phyloP scores from a whole-genome alignment of 2,329 filamentous ascomycete species.

The Paraphaeosphaeria sporulosa region DNA sequence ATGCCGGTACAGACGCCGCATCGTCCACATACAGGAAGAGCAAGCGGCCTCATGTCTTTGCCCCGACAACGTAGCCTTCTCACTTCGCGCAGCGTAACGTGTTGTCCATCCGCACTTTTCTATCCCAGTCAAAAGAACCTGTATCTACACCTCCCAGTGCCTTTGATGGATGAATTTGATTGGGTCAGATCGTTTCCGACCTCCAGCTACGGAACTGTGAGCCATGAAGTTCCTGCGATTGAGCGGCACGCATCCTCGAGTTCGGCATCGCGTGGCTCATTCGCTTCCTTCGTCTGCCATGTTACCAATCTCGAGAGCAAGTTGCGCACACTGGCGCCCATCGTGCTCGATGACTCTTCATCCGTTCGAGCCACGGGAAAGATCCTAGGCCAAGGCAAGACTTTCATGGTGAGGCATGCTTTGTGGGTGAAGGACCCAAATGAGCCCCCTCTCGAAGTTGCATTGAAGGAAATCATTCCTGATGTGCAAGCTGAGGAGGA shows the following conservation, averaged over 20 bases:
- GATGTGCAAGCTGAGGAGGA: background rate
- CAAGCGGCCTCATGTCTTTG: background rate
- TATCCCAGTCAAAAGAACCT: too few species aligned
- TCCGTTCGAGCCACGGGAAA: constrained; percentile 10
- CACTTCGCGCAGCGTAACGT: background rate
- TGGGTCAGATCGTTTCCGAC: constrained; percentile 11
- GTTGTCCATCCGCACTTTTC: too few species aligned
- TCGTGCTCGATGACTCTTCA: constrained; percentile 14
- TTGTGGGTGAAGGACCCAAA: constrained; percentile 11
- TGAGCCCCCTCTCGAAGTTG: constrained; percentile 17
- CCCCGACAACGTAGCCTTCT: background rate
- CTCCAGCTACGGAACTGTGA: constrained; percentile 12
- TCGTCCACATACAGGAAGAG: background rate
- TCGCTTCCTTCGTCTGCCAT: constrained; percentile 18
- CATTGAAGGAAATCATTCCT: constrained; percentile 17
- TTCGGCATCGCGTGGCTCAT: constrained; percentile 11
- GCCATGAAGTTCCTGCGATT: background rate
- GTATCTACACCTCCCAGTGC: background rate
- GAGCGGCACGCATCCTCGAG: background rate
- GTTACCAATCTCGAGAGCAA: constrained; percentile 12
- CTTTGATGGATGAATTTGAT: constrained; percentile 14
- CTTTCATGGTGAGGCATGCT: constrained; percentile 17
- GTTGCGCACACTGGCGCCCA: constrained; percentile 8
- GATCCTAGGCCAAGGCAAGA: constrained; percentile 10
- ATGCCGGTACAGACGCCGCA: background rate